Base-by-base conservation (phyloP, 371 early-diverging fungal genomes). In the Nematocida sp. region DNA sequence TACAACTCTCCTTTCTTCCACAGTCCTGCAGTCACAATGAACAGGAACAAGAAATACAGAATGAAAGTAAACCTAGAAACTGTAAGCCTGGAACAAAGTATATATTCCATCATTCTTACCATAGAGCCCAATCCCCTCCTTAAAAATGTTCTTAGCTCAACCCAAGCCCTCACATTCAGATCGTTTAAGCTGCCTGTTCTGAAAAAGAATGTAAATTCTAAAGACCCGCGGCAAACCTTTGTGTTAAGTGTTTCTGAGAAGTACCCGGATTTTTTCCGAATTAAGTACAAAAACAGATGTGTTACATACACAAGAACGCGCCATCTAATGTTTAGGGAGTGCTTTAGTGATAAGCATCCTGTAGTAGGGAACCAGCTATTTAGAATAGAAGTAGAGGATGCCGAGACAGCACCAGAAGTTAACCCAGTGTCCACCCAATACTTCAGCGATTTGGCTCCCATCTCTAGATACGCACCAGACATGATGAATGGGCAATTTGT, bases 371-470 rank as follows among this genome's bases (percentile, higher is more conserved):
- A 68, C 0, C 69, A 68, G 50, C 2, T 68, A 4, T 68, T 59
- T 39, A 28, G 49, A 38, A 16, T 68, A 2, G 35, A 57, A 38
- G 18, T 7, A 18, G 4, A 45, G 4, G 39, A 56, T 33, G 42
- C 28, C 0, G 33, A 16, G 13, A 18, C 5, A 68, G 3, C 25
- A 3, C 16, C 36, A 18, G 30, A 57, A 1, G 20, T 39, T 68
- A 3, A 16, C 26, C 26, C 60, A 39, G 59, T 71, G 16, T 48
- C 53, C 13, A 38, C 75, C 28, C 47, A 60, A 45, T 71, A 71
- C 54, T 71, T 71, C 9, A 28, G 33, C n/a, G 75, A 60, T 1
- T 39, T 42, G 1, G 75, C 75, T 0, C 75, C 75, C 18, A 59
- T 57, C 45, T 47, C 63, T 16, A 9, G 63, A 30, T 20, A 11